phyloP scores from a whole-genome alignment of 177 flowering plant species.

The Vitis hybrid region DNA sequence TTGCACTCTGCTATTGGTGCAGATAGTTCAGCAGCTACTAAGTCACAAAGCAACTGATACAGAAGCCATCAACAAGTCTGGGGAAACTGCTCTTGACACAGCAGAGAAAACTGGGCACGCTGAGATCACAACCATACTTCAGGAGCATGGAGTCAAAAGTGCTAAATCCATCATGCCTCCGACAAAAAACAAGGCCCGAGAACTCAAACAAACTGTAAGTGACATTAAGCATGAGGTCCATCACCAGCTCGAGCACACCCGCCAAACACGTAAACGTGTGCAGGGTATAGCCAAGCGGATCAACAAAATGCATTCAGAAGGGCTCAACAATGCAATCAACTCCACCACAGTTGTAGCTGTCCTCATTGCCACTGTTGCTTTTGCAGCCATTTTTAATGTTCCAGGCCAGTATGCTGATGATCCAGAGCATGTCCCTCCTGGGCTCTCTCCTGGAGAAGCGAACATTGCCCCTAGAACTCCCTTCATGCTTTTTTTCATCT shows the following conservation, averaged over 20 bases:
- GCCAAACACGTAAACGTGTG: slow-evolving; percentile 65
- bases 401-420: slow-evolving; percentile 78
- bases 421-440: slow-evolving; percentile 42
- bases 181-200: slow-evolving; percentile 45
- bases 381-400: slow-evolving; percentile 90
- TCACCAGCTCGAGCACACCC: slow-evolving; percentile 79
- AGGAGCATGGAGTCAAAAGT: slow-evolving; percentile 57
- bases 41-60: slow-evolving; percentile 14
- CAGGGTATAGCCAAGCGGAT: slow-evolving; percentile 75
- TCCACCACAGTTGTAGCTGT: slow-evolving; percentile 98
- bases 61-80: slow-evolving; percentile 24
- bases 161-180: slow-evolving; percentile 50
- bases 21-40: slow-evolving; percentile 33
- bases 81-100: slow-evolving; percentile 69
- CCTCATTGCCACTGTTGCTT: slow-evolving; percentile 93
- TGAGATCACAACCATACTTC: slow-evolving; percentile 38
- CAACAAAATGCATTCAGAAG: slow-evolving; percentile 79
- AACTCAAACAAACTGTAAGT: slow-evolving; percentile 85
- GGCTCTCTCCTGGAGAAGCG: slow-evolving; percentile 69
- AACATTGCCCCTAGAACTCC: slow-evolving; percentile 44
- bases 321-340: slow-evolving; percentile 92
- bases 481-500: slow-evolving; percentile 73
- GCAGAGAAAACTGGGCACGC: slow-evolving; percentile 63
- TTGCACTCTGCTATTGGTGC: slow-evolving; percentile 11
- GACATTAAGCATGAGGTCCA: slow-evolving; percentile 92